A percentile compares a stretch with the other conserved stretches of the same genome.
Evolutionary conservation across 1,284 basidiomycete genomes (phyloP).

Genomic region (Polyporus tsugae): DNA sequence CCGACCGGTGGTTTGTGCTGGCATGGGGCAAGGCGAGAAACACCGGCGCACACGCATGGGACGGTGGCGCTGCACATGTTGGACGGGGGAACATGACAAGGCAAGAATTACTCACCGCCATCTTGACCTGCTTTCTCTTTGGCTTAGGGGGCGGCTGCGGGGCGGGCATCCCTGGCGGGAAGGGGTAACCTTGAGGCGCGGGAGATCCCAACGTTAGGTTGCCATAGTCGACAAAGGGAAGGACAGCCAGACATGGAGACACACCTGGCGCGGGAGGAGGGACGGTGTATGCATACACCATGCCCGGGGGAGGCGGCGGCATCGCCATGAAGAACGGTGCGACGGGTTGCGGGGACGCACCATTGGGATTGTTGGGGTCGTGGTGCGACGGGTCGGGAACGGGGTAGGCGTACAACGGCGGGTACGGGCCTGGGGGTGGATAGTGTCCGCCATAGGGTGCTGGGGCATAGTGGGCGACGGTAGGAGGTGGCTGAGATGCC

Average conservation of each 20-base stretch:
- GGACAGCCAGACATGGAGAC: constrained; percentile 27
- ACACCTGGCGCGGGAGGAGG: constrained; percentile 56
- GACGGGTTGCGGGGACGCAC: constrained; percentile 43
- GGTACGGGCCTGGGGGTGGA: constrained; percentile 54
- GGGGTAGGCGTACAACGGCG: constrained; percentile 56
- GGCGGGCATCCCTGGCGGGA: constrained; percentile 37
- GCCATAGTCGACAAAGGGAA: constrained; percentile 19
- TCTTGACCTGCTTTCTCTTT: constrained; percentile 90
- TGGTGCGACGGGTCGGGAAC: constrained; percentile 51
- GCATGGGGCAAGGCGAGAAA: constrained; percentile 25
- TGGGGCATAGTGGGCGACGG: constrained; percentile 49
- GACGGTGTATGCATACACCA: constrained; percentile 69
- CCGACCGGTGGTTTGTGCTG: constrained; percentile 25
- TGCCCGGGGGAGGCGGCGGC: constrained; percentile 59
- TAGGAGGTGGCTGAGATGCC: constrained; percentile 36
- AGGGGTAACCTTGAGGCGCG: constrained; percentile 43
- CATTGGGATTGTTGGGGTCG: constrained; percentile 52
- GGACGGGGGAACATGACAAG: constrained; percentile 16
- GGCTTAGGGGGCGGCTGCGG: constrained; percentile 47
- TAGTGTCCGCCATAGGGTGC: constrained; percentile 52
- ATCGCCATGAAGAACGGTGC: constrained; percentile 59
- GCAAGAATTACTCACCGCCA: constrained; percentile 66
- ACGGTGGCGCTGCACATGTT: constrained; percentile 7
- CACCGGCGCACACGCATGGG: constrained; percentile 10
- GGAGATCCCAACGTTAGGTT: background rate